Percentiles rank a stretch among this genome's conserved stretches.
Evolutionary conservation across 371 early-diverging fungal species (phyloP).

Genomic region (Haplosporangium sp.): DNA sequence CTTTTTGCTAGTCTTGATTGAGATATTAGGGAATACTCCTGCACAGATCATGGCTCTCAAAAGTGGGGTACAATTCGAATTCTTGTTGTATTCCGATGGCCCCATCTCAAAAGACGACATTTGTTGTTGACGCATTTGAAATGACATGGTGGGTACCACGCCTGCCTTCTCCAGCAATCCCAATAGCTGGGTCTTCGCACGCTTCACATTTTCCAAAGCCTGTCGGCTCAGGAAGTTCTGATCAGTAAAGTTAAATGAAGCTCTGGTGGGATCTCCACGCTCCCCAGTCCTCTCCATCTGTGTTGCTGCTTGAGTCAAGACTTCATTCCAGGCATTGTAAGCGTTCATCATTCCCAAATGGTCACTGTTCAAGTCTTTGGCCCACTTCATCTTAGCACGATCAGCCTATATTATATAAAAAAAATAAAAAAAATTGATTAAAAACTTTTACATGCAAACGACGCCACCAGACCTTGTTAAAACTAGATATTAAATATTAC

Average conservation of each 20-base stretch:
- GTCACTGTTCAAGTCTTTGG: slow-evolving; percentile 56
- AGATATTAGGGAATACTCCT: slow-evolving; percentile 66
- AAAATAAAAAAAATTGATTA: background rate
- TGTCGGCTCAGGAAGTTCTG: slow-evolving; percentile 60
- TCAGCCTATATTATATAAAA: slow-evolving; percentile 43
- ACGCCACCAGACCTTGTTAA: background rate
- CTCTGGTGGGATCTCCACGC: slow-evolving; percentile 37
- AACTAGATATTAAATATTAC: slow-evolving; percentile 8
- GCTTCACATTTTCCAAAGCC: slow-evolving; percentile 59
- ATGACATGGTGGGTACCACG: slow-evolving; percentile 49
- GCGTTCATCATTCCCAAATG: slow-evolving; percentile 64
- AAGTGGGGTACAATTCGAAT: slow-evolving; percentile 56
- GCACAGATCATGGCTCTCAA: slow-evolving; percentile 63
- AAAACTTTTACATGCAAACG: background rate
- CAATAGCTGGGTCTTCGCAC: slow-evolving; percentile 55
- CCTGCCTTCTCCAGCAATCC: slow-evolving; percentile 56
- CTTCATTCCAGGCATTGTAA: slow-evolving; percentile 57
- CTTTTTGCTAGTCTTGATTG: slow-evolving; percentile 57
- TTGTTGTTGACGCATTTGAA: slow-evolving; percentile 43
- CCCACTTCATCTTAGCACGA: slow-evolving; percentile 55
- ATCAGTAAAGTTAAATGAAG: slow-evolving; percentile 49
- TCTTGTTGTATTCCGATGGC: slow-evolving; percentile 56
- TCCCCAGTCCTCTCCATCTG: slow-evolving; percentile 45
- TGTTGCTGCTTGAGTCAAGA: slow-evolving; percentile 27
- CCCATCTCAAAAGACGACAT: slow-evolving; percentile 48